These are phyloP conservation scores for Xanthoceras sorbifolium DNA, from an alignment of 345 rosid genomes.

Conservation along the genomic window DNA sequence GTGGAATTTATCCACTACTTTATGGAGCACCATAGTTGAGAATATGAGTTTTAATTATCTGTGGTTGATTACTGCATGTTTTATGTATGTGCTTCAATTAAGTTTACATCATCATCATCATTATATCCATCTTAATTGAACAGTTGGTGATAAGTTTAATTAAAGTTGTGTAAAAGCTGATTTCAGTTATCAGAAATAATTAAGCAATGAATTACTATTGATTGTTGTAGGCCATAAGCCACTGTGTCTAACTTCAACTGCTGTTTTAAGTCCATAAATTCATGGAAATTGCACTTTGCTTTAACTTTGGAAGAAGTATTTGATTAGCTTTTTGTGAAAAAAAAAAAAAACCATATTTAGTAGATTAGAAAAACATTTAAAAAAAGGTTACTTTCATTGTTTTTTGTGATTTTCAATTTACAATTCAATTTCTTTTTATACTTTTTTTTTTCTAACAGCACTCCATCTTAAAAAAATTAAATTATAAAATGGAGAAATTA, in stretches of 20 bases:
- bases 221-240: not conserved
- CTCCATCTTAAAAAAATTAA: no score
- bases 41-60: not conserved
- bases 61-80: not conserved
- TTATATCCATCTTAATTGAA: not conserved
- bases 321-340: no score
- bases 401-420: no score
- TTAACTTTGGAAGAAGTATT: no score
- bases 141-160: not conserved
- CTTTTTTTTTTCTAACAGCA: no score
- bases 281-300: not conserved
- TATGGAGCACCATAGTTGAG: not conserved
- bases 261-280: not conserved
- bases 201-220: not conserved
- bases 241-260: no score
- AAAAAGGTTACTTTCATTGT: no score
- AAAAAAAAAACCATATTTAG: no score
- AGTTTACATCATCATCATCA: not conserved
- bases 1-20: slow-evolving; percentile 7
- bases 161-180: not conserved
- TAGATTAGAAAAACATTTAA: no score
- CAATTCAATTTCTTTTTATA: no score
- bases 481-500: no score
- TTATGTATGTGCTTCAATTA: slow-evolving; percentile 8
- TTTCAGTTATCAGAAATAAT: not conserved